Evolutionary conservation across 2,329 filamentous ascomycete genomes (phyloP), one percentile per base, ranked within the genome.

Genomic region (Ascochyta lentis): DNA sequence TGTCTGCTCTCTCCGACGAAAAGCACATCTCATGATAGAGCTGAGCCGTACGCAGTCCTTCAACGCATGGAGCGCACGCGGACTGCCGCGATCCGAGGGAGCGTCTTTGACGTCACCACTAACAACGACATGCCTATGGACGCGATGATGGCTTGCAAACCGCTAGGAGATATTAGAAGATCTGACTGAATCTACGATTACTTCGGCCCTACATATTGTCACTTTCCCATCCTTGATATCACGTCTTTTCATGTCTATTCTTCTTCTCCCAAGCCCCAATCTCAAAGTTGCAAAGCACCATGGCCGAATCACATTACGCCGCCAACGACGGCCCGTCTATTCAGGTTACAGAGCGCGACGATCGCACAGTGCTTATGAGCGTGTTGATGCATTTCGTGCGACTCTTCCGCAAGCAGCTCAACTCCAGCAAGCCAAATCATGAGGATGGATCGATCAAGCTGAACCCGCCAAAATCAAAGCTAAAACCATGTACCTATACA

Each of bases 381-480:
- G 26, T 79, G 5, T 58, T 80, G 2, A 75, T 80, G 19, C 64
- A 69, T 5, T 16, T 79, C 19, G 63, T 78, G 8, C 70, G 74
- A 6, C 72, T 73, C 1, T 73, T 81, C 41, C 72, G 72, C 49
- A 64, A 64, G 4, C 66, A 59, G 10, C 65, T 80, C 33, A 71
- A 76, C 43, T 65, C 62, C n/a, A 54, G 67, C 13, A 55, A 60
- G 12, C 49, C 61, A 6, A 66, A 71, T 9, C 70, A 75, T 7
- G 76, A 78, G 7, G 62, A 74, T 19, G 79, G 79, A 38, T 81
- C 78, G 3, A 72, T 75, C 7, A 66, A 66, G 23, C 68, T 82
- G 1, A 67, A 68, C 5, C 70, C 77, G 1, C 71, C 72, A 16
- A 70, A 72, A 43, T 70, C 69, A 40, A 71, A 73, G 8, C 59